phyloP scores from a whole-genome alignment of 495 filamentous ascomycete genomes.

The Penicillium dipodomyicola region DNA sequence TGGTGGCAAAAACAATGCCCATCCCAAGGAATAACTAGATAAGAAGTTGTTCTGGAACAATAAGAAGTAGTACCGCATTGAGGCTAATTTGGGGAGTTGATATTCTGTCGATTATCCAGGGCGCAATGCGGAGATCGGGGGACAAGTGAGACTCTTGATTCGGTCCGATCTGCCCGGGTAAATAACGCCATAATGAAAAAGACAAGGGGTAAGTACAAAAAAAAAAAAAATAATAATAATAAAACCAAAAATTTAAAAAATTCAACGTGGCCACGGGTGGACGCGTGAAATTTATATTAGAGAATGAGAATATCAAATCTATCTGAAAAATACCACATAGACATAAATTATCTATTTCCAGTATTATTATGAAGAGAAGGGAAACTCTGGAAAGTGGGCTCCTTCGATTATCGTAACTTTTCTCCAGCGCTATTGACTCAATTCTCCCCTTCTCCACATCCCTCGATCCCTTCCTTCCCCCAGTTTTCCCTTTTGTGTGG shows the following conservation, averaged over 20 bases:
- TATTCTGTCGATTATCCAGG: neutral
- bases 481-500: conserved; percentile 17
- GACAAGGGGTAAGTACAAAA: conserved; percentile 3
- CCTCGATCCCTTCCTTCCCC: conserved; percentile 18
- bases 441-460: conserved; percentile 23
- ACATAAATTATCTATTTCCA: neutral
- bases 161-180: conserved; percentile 23
- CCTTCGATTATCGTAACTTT: conserved; percentile 13
- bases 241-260: conserved; percentile 10
- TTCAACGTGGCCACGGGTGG: conserved; percentile 15
- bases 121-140: conserved; percentile 18
- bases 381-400: neutral
- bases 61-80: neutral
- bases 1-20: conserved; percentile 13
- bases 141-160: conserved; percentile 1
- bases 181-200: conserved; percentile 17
- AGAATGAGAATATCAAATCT: conserved; percentile 1
- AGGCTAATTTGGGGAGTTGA: neutral
- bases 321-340: neutral
- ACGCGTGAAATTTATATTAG: neutral
- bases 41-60: conserved; percentile 1
- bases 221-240: too few species aligned
- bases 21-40: neutral
- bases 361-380: neutral
- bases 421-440: conserved; percentile 26